Evolutionary conservation across 2,329 filamentous ascomycete genomes (phyloP), one percentile per base, ranked within the genome.

Genomic region (Domatiomyces catenatus): DNA sequence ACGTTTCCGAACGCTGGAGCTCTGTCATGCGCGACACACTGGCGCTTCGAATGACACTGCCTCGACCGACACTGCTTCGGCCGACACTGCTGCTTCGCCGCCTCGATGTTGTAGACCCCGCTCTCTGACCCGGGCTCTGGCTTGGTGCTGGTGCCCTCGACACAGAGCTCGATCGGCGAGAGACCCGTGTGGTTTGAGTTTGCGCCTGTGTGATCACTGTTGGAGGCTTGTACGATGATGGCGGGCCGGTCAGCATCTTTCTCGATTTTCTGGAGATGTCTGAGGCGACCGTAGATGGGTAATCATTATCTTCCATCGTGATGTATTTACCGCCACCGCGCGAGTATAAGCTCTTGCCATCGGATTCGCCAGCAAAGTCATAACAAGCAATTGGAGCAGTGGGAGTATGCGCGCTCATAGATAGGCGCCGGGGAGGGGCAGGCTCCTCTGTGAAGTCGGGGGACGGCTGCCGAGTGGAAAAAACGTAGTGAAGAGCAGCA

Each of bases 401-500:
- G 39, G 39, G 3, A 32, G 50, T 54, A 42, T 53, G 55, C n/a
- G 49, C 53, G 1, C 44, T 28, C 8, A 50, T 32, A 7, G 49
- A 52, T 26, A 50, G 52, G 17, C 52, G 53, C 8, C n/a, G 50
- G 17, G 28, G 43, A 22, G n/a, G 19, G 49, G 24, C 42, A 2
- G 8, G 42, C 28, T 46, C 24, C 10, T 47, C 18, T 47, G 18
- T 7, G 46, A 42, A 39, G 17, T 49, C 17, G 22, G 54, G 44
- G 10, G 47, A 24, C 1, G 61, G 59, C 42, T 84, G 80, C 52
- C 74, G 73, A 57, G 76, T 80, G 56, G 80, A 74, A 70, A 87
- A 81, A 19, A 79, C 80, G 66, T 92, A 94, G 8, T 85, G 83
- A 42, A 85, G 71, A 8, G 83, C 84, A 36, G 82, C 84, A 42